Evolutionary conservation across 345 rosid species (phyloP), one percentile per base, ranked within the genome.

Genomic region (Melaleuca alternifolia): DNA sequence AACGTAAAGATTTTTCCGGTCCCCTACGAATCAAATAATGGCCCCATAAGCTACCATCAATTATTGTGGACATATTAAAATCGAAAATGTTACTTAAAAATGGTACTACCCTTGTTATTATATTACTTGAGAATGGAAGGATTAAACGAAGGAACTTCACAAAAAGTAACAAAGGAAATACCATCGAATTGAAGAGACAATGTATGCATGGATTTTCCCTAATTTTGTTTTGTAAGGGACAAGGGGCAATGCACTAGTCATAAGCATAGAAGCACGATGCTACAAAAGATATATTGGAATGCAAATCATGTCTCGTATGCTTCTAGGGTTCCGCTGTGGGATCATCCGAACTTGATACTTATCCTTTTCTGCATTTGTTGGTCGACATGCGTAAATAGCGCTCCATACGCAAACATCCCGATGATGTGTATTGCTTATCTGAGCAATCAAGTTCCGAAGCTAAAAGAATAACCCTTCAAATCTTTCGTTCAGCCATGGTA

Each of bases 151-250:
- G 10, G 46, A 0, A 4, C 16, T 18, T 0, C 33, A 14, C 11
- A 33, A 33, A 65, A 33, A 9, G n/a, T 33, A 16, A 16, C 24
- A 65, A 65, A 33, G 46, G 18, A 57, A 9, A 65, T 16, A 65
- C 46, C 46, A 33, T 65, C 24, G 5, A 65, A 65, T 65, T 33
- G 20, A 65, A 65, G 77, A 65, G 33, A n/a, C 7, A 59, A n/a
- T 0, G 71, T 0, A 59, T 7, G 71, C 16, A 6, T 8, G 18
- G 0, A 59, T 59, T 59, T 59, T n/a, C 14, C 33, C 33, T 0
- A 59, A 14, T 26, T n/a, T 59, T n/a, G 33, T 7, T 26, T 59
- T 59, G 71, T 6, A 0, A 59, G 71, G 18, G 71, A 59, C 12
- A 59, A 6, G 18, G n/a, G 71, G 71, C 71, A 14, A 59, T 59